Base-by-base conservation (phyloP, 805 yeast genomes). In the Wickerhamomyces bisporus region DNA sequence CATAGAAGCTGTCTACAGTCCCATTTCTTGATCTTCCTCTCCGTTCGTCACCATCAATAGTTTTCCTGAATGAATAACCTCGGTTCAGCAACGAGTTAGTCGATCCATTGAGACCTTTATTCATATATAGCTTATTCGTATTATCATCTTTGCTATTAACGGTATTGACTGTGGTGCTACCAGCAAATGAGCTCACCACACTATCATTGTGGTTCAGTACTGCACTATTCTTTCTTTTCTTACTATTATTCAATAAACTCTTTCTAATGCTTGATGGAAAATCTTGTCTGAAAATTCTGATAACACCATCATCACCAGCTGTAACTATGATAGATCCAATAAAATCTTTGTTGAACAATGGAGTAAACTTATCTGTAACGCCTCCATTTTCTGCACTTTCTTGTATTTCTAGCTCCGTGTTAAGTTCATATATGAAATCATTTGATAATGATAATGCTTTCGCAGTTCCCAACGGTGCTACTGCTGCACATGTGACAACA, bases 251-350 rank as follows among this genome's bases (percentile, higher is more conserved):
- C n/a, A 65, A 44, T 1, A 68, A 48, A 3, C 50, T 42, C 35
- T 66, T 66, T 39, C 81, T 52, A 12, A 66, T 59, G 10, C 53
- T 49, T 36, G 74, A 66, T 0, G 93, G 82, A 38, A 81, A 69
- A 57, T 88, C 97, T 40, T 86, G 81, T 52, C 97, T 68, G 56
- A 84, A 85, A 0, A 88, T 83, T 32, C 93, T 61, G 23, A 88
- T 83, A 2, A 70, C 48, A 0, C 96, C 96, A 17, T 66, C 60
- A 39, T 74, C 75, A 58, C 88, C 97, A 0, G 91, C 77, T 1
- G 93, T 80, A 3, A 88, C 79, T 13, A 87, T 74, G 31, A 87
- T 79, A 0, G 60, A 49, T 1, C 70, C 71, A 28, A 66, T 59
- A 9, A 53, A 52, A 12, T 58, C 56, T 15, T 50, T 55, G 21